Percentiles rank a stretch among this genome's conserved stretches.
Evolutionary conservation across 164 flowering plant species (phyloP).

Genomic region (Umbellularia californica): DNA sequence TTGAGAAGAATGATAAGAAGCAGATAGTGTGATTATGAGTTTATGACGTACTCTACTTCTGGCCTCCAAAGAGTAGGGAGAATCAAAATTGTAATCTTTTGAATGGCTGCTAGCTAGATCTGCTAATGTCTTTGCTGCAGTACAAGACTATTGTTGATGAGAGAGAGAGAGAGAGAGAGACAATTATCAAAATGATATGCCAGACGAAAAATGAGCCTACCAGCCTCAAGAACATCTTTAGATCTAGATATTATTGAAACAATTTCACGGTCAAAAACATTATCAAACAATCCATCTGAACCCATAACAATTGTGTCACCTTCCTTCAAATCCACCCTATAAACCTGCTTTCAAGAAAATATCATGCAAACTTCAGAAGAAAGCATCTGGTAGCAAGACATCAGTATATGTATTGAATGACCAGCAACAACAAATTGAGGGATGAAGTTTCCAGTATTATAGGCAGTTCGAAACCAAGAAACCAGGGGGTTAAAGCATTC

Average conservation of each 20-base stretch:
- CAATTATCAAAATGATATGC: not conserved
- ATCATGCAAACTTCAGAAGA: not conserved
- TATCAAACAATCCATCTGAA: constrained; percentile 93
- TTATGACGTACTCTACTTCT: constrained; percentile 45
- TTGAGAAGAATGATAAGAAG: not conserved
- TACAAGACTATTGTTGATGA: constrained; percentile 16
- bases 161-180: constrained; percentile 4
- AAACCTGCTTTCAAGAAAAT: constrained; percentile 41
- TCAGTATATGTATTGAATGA: not conserved
- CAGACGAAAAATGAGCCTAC: constrained; percentile 27
- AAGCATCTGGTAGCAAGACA: not conserved
- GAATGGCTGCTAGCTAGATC: constrained; percentile 71
- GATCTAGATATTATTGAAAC: constrained; percentile 35
- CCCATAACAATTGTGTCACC: constrained; percentile 85
- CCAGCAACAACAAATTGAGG: not conserved
- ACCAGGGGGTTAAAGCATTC: not conserved
- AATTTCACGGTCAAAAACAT: constrained; percentile 77
- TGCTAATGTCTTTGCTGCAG: constrained; percentile 86
- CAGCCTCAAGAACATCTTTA: constrained; percentile 58
- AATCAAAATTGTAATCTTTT: constrained; percentile 60
- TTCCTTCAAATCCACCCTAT: constrained; percentile 48
- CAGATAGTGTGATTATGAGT: not conserved
- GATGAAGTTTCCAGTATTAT: too few relatives aligned
- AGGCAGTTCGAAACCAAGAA: not conserved
- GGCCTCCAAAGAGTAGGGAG: constrained; percentile 82